These are phyloP conservation scores for Mycena amicta DNA, from an alignment of 768 basidiomycete genomes.

Conservation along the genomic window DNA sequence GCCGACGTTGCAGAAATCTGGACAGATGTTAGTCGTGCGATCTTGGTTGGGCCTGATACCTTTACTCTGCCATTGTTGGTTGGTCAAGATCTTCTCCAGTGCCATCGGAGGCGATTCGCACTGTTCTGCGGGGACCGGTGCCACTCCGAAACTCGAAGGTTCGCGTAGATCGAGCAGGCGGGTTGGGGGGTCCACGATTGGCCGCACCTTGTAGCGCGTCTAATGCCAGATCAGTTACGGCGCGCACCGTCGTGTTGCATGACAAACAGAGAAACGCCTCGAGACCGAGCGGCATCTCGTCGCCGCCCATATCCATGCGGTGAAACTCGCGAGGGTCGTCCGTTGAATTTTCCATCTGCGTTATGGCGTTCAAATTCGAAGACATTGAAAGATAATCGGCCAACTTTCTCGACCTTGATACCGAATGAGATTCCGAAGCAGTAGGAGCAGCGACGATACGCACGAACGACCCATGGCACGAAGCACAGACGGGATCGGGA, in stretches of 20 bases:
- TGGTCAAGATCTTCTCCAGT: slow-evolving; percentile 32
- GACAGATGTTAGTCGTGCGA: slow-evolving; percentile 10
- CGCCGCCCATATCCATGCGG: slow-evolving; percentile 30
- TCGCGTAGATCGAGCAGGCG: slow-evolving; percentile 10
- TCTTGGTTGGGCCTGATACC: too few species aligned
- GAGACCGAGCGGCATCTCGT: slow-evolving; percentile 41
- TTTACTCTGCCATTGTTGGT: slow-evolving; percentile 59
- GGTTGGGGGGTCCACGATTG: slow-evolving; percentile 20
- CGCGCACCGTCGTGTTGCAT: not conserved
- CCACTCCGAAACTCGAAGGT: slow-evolving; percentile 40
- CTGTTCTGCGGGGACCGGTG: slow-evolving; percentile 33
- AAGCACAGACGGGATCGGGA: slow-evolving; percentile 82
- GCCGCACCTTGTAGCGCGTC: slow-evolving; percentile 26
- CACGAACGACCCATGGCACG: slow-evolving; percentile 80
- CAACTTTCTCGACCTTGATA: slow-evolving; percentile 19
- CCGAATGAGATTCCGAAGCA: not conserved
- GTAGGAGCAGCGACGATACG: too few species aligned
- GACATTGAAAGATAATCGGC: slow-evolving; percentile 9
- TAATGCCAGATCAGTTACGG: not conserved
- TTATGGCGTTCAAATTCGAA: too few species aligned
- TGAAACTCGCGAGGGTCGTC: slow-evolving; percentile 79
- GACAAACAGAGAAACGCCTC: slow-evolving; percentile 54
- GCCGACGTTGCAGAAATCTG: slow-evolving; percentile 40
- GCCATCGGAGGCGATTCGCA: slow-evolving; percentile 35
- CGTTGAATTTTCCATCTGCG: slow-evolving; percentile 70